Evolutionary conservation across 2,329 filamentous ascomycete genomes (phyloP).

Genomic region (Diaporthe batatas): DNA sequence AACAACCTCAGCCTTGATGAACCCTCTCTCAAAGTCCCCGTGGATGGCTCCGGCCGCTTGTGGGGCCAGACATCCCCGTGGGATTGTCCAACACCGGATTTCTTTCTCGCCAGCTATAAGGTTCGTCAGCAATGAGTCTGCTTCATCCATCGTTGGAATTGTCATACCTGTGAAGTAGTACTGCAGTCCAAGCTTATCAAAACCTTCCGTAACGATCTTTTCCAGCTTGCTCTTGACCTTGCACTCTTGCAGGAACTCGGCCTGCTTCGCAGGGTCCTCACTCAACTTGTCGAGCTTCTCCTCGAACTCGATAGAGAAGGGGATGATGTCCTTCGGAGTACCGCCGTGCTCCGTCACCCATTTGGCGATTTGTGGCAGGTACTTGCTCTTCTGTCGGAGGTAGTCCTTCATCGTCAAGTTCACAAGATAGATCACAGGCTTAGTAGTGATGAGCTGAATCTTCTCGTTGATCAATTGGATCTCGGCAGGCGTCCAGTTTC

Average conservation of each 20-base stretch:
- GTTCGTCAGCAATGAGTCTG: constrained; percentile 28
- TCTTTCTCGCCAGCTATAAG: constrained; percentile 58
- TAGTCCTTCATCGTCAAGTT: constrained; percentile 63
- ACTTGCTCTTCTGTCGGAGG: constrained; percentile 61
- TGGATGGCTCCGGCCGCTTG: constrained; percentile 59
- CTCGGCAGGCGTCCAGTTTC: constrained; percentile 58
- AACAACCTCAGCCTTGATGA: constrained; percentile 62
- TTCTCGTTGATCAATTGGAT: constrained; percentile 61
- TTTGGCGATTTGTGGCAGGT: constrained; percentile 58
- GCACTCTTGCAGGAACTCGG: constrained; percentile 54
- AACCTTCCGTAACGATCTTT: constrained; percentile 60
- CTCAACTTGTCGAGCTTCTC: constrained; percentile 57
- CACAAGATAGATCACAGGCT: constrained; percentile 60
- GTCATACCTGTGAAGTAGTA: constrained; percentile 59
- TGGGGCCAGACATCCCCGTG: constrained; percentile 53
- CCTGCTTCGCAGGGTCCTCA: constrained; percentile 53
- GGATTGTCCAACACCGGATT: constrained; percentile 60
- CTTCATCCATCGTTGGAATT: background rate
- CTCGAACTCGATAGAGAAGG: constrained; percentile 61
- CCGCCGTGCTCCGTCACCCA: constrained; percentile 61
- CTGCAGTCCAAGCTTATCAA: constrained; percentile 58
- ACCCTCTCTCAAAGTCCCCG: constrained; percentile 58
- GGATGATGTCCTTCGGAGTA: constrained; percentile 56
- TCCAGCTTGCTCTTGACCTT: constrained; percentile 58
- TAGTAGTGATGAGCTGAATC: constrained; percentile 60